Evolutionary conservation across 2,329 filamentous ascomycete genomes (phyloP).

Genomic region (Fusarium citri): DNA sequence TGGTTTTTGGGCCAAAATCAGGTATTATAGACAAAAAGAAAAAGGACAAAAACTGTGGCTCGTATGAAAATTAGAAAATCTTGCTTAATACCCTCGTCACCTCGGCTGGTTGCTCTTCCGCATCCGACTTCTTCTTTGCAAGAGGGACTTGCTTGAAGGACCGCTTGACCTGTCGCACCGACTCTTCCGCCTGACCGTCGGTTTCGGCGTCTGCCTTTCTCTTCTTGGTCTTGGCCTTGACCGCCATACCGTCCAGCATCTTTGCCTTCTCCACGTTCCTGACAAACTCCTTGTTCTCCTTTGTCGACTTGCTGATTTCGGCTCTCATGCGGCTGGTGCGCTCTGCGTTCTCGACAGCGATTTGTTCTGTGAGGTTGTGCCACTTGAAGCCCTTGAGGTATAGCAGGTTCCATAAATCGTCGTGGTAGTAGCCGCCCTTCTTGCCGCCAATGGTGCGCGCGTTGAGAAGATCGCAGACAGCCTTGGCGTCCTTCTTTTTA

Average conservation of each 20-base stretch:
- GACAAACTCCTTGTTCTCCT: constrained; percentile 85
- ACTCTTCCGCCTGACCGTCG: constrained; percentile 38
- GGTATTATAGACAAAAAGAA: constrained; percentile 20
- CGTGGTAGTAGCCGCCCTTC: constrained; percentile 84
- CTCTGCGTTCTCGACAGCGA: constrained; percentile 84
- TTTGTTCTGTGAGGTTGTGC: constrained; percentile 79
- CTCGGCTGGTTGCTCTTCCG: constrained; percentile 63
- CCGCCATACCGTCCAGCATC: constrained; percentile 80
- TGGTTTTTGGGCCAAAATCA: constrained; percentile 18
- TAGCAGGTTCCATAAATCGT: constrained; percentile 87
- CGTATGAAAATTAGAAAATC: constrained; percentile 64
- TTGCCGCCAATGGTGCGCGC: constrained; percentile 83
- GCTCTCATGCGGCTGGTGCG: constrained; percentile 79
- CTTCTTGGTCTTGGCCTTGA: constrained; percentile 61
- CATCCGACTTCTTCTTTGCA: constrained; percentile 61
- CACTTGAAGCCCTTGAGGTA: constrained; percentile 90
- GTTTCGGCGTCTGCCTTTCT: constrained; percentile 48
- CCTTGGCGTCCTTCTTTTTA: constrained; percentile 80
- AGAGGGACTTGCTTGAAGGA: constrained; percentile 76
- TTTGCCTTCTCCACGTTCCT: constrained; percentile 83
- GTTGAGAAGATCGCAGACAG: constrained; percentile 81
- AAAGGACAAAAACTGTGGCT: constrained; percentile 14
- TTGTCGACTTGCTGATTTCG: constrained; percentile 79
- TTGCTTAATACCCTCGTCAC: constrained; percentile 72
- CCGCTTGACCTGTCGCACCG: constrained; percentile 44